Evolutionary conservation across 257 asterid genomes (phyloP).

Genomic region (Gentiana dahurica): DNA sequence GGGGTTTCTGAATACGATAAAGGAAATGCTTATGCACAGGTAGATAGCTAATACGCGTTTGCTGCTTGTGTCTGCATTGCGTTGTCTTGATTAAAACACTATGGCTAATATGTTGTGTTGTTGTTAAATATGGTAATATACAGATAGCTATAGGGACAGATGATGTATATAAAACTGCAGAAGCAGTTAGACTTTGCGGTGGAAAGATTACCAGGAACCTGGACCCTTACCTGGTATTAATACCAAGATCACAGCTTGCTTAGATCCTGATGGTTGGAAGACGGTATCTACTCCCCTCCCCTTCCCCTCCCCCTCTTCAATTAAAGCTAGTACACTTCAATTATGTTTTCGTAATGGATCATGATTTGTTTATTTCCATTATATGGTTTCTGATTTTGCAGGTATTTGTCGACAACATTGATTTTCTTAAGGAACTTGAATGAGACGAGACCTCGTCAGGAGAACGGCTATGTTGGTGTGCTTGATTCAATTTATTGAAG

Average conservation of each 20-base stretch:
- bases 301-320: too few relatives aligned
- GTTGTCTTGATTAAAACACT: not conserved
- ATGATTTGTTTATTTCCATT: not conserved
- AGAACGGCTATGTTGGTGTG: slow-evolving; percentile 5
- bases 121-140: slow-evolving; percentile 5
- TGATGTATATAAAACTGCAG: slow-evolving; percentile 89
- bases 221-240: slow-evolving; percentile 88
- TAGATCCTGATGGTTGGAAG: slow-evolving; percentile 99
- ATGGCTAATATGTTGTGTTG: not conserved
- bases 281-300: slow-evolving; percentile 40
- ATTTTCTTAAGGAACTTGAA: slow-evolving; percentile 87
- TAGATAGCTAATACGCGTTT: slow-evolving; percentile 5
- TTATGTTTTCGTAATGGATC: too few relatives aligned
- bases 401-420: slow-evolving; percentile 92
- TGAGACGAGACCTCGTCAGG: not conserved
- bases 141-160: slow-evolving; percentile 96
- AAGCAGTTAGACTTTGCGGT: slow-evolving; percentile 64
- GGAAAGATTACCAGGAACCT: slow-evolving; percentile 80
- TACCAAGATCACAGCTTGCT: slow-evolving; percentile 90
- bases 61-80: not conserved
- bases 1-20: slow-evolving; percentile 52
- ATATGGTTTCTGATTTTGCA: slow-evolving; percentile 21
- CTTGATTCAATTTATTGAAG: not conserved
- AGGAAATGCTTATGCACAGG: slow-evolving; percentile 71
- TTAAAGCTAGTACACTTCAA: too few relatives aligned